These are phyloP conservation scores for Exsudoporus floridanus DNA, from an alignment of 1,284 basidiomycete genomes.

Conservation along the genomic window DNA sequence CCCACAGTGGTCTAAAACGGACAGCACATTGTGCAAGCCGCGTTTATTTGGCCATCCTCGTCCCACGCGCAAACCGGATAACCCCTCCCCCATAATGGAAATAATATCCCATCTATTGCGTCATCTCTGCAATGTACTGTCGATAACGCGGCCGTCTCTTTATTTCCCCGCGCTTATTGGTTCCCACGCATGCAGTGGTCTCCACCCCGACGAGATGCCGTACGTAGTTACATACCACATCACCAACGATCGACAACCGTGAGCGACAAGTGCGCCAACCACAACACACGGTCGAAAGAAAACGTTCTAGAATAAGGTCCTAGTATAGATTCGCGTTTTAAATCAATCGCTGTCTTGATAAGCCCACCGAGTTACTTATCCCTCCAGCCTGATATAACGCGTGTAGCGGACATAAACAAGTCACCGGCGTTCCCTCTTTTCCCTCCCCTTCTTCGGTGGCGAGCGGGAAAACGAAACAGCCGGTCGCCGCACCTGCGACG, in stretches of 20 bases:
- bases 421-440: neutral
- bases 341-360: constrained; percentile 1
- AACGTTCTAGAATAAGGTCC: neutral
- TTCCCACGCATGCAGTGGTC: no score
- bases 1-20: neutral
- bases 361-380: neutral
- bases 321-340: neutral
- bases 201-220: no score
- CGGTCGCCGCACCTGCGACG: neutral
- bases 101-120: no score
- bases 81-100: neutral
- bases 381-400: no score
- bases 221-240: no score
- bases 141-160: no score
- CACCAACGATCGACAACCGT: no score
- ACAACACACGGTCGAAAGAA: no score
- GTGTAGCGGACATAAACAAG: neutral
- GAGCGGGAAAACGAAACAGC: neutral
- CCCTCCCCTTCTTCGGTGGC: constrained; percentile 6
- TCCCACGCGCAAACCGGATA: neutral
- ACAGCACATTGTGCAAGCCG: neutral
- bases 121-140: no score
- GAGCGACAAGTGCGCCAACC: no score
- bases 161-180: no score
- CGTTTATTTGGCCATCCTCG: neutral